Evolutionary conservation across 176 grass and related monocot species (phyloP).

Genomic region (Aegilops longissima): DNA sequence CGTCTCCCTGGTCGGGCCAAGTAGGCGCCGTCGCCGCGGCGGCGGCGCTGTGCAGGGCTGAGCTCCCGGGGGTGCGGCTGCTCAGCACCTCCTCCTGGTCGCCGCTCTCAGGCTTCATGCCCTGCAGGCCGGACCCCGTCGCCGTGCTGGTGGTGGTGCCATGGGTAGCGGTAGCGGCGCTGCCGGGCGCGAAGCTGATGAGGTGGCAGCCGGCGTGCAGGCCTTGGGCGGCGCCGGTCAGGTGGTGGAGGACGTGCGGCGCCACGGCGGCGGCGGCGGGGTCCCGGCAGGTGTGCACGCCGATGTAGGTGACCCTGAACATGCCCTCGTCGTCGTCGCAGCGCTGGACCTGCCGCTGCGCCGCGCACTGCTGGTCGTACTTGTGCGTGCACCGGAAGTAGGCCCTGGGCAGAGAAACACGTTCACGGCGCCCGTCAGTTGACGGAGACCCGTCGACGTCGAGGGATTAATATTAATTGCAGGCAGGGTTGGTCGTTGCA

Average conservation of each 20-base stretch:
- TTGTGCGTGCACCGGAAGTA: conserved; percentile 96
- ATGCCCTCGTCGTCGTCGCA: conserved; percentile 41
- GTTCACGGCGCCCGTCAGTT: not conserved
- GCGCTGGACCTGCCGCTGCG: conserved; percentile 66
- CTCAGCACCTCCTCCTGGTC: conserved; percentile 71
- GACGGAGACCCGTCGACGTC: not conserved
- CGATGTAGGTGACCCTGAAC: conserved; percentile 64
- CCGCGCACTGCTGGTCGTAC: conserved; percentile 65
- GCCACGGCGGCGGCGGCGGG: conserved; percentile 25
- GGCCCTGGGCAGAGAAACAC: conserved; percentile 28
- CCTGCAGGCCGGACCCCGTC: not conserved
- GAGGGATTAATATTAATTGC: not conserved
- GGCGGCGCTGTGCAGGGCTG: not conserved
- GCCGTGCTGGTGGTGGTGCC: not conserved
- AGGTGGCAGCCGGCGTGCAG: conserved; percentile 1
- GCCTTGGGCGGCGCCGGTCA: not conserved
- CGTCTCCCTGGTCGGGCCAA: conserved; percentile 53
- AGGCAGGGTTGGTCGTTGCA: not conserved
- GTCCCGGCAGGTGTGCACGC: conserved; percentile 71
- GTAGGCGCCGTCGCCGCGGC: not conserved
- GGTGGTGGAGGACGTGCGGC: conserved; percentile 20
- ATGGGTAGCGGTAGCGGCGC: not conserved
- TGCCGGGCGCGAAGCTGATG: conserved; percentile 49
- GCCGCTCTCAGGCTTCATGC: conserved; percentile 29
- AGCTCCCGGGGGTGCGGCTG: conserved; percentile 52